A percentile compares a stretch with the other conserved stretches of the same genome.
These are phyloP conservation scores for Prunus davidiana DNA, from an alignment of 306 rosid species.

Conservation along the genomic window DNA sequence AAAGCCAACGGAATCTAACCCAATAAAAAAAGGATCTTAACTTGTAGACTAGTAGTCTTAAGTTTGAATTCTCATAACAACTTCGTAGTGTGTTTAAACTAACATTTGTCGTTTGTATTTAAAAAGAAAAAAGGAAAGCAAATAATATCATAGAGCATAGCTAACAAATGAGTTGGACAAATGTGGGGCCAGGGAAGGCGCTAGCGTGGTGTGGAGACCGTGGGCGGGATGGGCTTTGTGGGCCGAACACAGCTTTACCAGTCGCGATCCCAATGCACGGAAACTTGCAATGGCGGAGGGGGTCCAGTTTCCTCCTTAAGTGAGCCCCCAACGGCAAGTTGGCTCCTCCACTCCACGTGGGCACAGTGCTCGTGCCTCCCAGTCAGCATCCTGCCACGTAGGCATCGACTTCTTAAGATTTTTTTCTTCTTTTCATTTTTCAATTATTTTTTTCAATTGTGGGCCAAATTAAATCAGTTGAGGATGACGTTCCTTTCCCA, in stretches of 20 bases:
- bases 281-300: background rate
- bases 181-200: conserved; percentile 41
- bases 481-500: conserved; percentile 23
- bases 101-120: background rate
- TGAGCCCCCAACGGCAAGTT: conserved; percentile 17
- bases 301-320: conserved; percentile 27
- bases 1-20: too few relatives aligned
- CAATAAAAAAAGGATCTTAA: fast-evolving
- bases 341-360: conserved; percentile 48
- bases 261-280: conserved; percentile 27
- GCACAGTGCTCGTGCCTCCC: conserved; percentile 3
- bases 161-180: conserved; percentile 21
- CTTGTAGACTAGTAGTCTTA: too few relatives aligned
- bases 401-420: background rate
- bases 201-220: conserved; percentile 25
- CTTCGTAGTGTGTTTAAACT: fast-evolving
- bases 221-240: conserved; percentile 68
- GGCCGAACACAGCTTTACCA: conserved; percentile 35
- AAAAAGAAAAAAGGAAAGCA: conserved; percentile 28
- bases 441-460: conserved; percentile 15
- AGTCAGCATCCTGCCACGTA: conserved; percentile 30
- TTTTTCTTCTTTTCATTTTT: background rate
- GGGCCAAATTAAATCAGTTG: conserved; percentile 36
- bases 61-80: fast-evolving
- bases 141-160: conserved; percentile 7